These are phyloP conservation scores for Fomitopsis palustris DNA, from an alignment of 1,284 basidiomycete genomes.

Conservation along the genomic window DNA sequence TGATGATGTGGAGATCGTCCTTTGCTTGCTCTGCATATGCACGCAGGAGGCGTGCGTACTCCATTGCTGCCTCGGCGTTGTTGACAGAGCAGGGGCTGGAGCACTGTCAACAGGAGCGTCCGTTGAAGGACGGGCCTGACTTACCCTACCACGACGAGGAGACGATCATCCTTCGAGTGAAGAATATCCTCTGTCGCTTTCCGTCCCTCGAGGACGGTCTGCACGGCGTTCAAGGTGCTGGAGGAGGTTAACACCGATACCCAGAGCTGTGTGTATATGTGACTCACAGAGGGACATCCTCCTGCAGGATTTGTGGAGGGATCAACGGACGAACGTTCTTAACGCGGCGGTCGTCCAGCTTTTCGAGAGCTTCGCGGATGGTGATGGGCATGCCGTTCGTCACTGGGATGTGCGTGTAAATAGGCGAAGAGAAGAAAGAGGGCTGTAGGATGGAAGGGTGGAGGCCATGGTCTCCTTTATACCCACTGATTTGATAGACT, in stretches of 20 bases:
- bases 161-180: constrained; percentile 82
- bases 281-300: constrained; percentile 75
- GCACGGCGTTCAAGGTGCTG: constrained; percentile 68
- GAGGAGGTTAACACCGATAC: neutral
- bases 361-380: constrained; percentile 73
- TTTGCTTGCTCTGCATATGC: constrained; percentile 79
- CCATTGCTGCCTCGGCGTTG: constrained; percentile 79
- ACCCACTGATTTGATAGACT: constrained; percentile 14
- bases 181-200: constrained; percentile 76
- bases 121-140: constrained; percentile 23
- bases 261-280: neutral
- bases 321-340: constrained; percentile 85
- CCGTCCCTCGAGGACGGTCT: constrained; percentile 86
- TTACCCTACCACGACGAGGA: constrained; percentile 86
- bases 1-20: constrained; percentile 91
- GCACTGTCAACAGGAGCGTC: constrained; percentile 4
- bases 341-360: constrained; percentile 86
- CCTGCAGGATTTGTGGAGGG: constrained; percentile 89
- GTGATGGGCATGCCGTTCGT: constrained; percentile 47
- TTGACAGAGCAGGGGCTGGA: constrained; percentile 90
- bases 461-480: constrained; percentile 13
- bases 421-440: neutral
- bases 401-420: constrained; percentile 30
- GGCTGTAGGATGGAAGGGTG: neutral
- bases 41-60: constrained; percentile 79